A percentile compares a stretch with the other conserved stretches of the same genome.
These are phyloP conservation scores for Acanthochlamys bracteata DNA, from an alignment of 106 monocot genomes.

Conservation along the genomic window DNA sequence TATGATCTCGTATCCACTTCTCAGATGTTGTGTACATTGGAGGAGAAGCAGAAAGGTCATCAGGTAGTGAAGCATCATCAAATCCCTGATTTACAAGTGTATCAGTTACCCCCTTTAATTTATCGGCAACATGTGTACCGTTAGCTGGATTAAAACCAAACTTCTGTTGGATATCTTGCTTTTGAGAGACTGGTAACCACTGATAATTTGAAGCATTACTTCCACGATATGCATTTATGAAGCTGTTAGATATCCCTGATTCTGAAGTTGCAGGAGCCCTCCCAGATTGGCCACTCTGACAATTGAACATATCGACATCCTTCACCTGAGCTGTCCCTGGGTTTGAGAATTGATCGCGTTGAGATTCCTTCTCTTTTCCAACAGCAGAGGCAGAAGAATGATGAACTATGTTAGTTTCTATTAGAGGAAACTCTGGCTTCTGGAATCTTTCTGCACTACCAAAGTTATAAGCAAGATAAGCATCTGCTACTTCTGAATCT, in stretches of 20 bases:
- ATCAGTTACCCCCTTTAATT: conserved; percentile 20
- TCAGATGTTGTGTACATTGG: conserved; percentile 79
- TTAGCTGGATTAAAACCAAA: conserved; percentile 35
- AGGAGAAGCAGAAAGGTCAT: conserved; percentile 40
- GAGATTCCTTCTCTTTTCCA: conserved; percentile 23
- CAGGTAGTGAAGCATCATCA: conserved; percentile 23
- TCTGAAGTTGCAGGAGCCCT: conserved; percentile 22
- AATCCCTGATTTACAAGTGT: conserved; percentile 52
- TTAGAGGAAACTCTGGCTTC: conserved; percentile 19
- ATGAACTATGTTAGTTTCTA: conserved; percentile 8
- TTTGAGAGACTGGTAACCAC: conserved; percentile 27
- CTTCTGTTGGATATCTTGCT: conserved; percentile 26
- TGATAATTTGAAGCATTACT: conserved; percentile 26
- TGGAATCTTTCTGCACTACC: conserved; percentile 6
- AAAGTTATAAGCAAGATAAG: conserved; percentile 14
- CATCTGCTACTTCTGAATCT: conserved; percentile 10
- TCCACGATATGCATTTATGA: conserved; percentile 19
- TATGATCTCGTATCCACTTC: conserved; percentile 71
- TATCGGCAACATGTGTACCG: conserved; percentile 19
- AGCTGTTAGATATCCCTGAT: conserved; percentile 8
- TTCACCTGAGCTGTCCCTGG: conserved; percentile 17
- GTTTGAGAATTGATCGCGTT: conserved; percentile 23
- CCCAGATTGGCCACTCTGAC: conserved; percentile 20
- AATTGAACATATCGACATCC: conserved; percentile 17
- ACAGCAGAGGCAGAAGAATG: conserved; percentile 10